Conservation (phyloP, 768 basidiomycete species). For the Pisolithus marmoratus region DNA sequence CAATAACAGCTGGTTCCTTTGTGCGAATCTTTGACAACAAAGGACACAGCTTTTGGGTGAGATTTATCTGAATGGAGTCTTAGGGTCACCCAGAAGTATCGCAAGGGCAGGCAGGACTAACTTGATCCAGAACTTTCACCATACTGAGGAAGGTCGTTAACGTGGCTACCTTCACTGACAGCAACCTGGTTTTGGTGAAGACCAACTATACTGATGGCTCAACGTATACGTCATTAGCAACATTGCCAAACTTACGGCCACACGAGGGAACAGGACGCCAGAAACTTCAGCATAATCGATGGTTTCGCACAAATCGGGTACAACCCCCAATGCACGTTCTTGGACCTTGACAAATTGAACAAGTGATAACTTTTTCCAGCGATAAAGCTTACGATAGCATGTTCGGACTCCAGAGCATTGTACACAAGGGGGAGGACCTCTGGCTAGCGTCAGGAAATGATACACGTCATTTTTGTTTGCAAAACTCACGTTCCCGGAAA, state of each 20-base stretch:
- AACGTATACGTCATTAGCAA: neutral
- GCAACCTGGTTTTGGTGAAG: conserved; percentile 85
- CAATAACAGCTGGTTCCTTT: conserved; percentile 94
- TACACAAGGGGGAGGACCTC: conserved; percentile 97
- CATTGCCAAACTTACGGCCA: conserved; percentile 59
- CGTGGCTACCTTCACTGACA: conserved; percentile 89
- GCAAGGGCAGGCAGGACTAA: conserved; percentile 23
- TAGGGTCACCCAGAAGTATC: neutral
- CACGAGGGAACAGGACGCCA: conserved; percentile 81
- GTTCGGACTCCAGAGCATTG: conserved; percentile 94
- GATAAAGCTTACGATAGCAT: conserved; percentile 53
- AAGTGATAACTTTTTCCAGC: conserved; percentile 3
- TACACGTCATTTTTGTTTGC: neutral
- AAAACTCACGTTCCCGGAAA: conserved; percentile 87
- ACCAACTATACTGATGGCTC: conserved; percentile 53
- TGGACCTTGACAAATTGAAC: conserved; percentile 59
- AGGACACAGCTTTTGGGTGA: conserved; percentile 95
- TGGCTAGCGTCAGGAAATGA: conserved; percentile 26
- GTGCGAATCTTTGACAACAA: conserved; percentile 92
- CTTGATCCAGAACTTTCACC: conserved; percentile 89
- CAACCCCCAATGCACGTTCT: conserved; percentile 78
- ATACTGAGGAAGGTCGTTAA: conserved; percentile 76
- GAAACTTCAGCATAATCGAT: conserved; percentile 96
- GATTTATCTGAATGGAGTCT: conserved; percentile 48
- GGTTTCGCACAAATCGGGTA: conserved; percentile 86